Evolutionary conservation across 306 rosid species (phyloP).

Genomic region (Prunus davidiana): DNA sequence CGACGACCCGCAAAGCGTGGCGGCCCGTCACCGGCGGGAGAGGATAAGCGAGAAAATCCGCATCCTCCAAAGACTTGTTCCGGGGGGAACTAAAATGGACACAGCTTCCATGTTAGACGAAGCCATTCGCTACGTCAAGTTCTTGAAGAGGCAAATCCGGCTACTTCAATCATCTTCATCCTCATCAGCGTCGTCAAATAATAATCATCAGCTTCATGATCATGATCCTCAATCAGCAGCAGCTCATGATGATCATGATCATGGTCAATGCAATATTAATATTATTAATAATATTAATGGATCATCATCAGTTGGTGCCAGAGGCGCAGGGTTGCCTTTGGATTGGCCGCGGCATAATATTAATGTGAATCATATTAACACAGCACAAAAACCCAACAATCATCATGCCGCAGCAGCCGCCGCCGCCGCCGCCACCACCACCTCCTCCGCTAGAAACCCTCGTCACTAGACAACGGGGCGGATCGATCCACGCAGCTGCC

Average conservation of each 20-base stretch:
- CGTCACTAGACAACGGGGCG: neutral
- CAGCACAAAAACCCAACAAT: too few relatives aligned
- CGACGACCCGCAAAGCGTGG: slow-evolving; percentile 89
- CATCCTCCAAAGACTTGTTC: slow-evolving; percentile 87
- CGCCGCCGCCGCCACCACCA: neutral
- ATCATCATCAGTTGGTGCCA: neutral
- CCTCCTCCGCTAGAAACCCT: slow-evolving; percentile 8
- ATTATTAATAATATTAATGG: neutral
- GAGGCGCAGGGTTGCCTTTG: neutral
- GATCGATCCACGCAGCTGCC: too few relatives aligned
- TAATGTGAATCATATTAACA: too few relatives aligned
- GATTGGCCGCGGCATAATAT: neutral
- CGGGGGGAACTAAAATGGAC: slow-evolving; percentile 96
- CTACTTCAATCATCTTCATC: slow-evolving; percentile 50
- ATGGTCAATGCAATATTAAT: neutral
- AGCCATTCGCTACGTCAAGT: slow-evolving; percentile 88
- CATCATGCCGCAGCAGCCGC: neutral
- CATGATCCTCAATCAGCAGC: neutral
- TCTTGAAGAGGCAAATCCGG: slow-evolving; percentile 81
- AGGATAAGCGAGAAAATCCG: slow-evolving; percentile 87
- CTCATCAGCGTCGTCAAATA: slow-evolving; percentile 4
- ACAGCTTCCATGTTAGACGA: slow-evolving; percentile 95
- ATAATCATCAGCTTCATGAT: neutral
- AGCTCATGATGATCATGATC: neutral
- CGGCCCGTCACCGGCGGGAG: slow-evolving; percentile 86